These are phyloP conservation scores for Lentinula aciculospora DNA, from an alignment of 768 basidiomycete species.

Conservation along the genomic window DNA sequence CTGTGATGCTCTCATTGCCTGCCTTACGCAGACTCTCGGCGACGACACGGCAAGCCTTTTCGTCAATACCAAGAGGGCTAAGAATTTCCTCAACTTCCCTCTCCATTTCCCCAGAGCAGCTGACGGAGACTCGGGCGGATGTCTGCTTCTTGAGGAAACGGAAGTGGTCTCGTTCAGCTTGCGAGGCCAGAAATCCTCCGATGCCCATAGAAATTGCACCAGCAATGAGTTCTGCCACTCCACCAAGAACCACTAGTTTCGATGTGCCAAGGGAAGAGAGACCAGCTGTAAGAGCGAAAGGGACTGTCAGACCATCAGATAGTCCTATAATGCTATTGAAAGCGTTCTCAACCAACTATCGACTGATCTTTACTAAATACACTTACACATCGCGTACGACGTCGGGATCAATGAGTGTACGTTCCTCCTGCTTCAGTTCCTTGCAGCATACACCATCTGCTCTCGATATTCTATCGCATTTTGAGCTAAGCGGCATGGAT, in stretches of 20 bases:
- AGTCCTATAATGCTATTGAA: conserved; percentile 75
- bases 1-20: conserved; percentile 40
- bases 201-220: conserved; percentile 99
- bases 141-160: conserved; percentile 75
- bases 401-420: conserved; percentile 81
- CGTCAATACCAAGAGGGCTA: conserved; percentile 86
- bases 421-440: conserved; percentile 78
- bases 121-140: conserved; percentile 75
- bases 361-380: background rate
- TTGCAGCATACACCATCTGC: conserved; percentile 79
- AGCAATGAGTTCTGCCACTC: conserved; percentile 92
- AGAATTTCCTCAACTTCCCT: conserved; percentile 88
- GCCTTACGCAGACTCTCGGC: conserved; percentile 68
- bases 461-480: conserved; percentile 51
- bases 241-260: conserved; percentile 88
- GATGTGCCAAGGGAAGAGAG: conserved; percentile 87
- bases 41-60: conserved; percentile 71
- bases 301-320: conserved; percentile 86
- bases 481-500: conserved; percentile 42
- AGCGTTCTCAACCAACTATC: background rate
- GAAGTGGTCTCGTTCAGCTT: conserved; percentile 94
- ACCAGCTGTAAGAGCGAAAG: conserved; percentile 87
- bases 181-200: conserved; percentile 94
- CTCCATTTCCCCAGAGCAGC: conserved; percentile 94
- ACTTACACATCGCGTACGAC: conserved; percentile 82